These are phyloP conservation scores for Penicillium psychrosexuale DNA, from an alignment of 2,329 filamentous ascomycete genomes.

Conservation along the genomic window DNA sequence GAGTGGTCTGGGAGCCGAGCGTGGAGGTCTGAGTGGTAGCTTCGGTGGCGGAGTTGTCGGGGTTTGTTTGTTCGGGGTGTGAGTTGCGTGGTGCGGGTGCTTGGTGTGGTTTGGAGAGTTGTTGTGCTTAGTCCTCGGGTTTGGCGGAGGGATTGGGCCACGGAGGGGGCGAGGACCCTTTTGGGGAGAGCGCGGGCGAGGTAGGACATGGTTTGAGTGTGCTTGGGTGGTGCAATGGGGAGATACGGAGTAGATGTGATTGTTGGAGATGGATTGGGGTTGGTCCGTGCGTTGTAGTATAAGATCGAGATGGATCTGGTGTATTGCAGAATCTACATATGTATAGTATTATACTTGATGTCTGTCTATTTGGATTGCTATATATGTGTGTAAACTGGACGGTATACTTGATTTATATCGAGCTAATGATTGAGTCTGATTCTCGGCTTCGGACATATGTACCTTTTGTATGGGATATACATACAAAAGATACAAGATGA, in stretches of 20 bases:
- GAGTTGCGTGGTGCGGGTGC: background rate
- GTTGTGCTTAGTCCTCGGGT: background rate
- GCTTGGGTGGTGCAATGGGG: background rate
- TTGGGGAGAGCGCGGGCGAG: conserved; percentile 7
- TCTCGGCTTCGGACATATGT: background rate
- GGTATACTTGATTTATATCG: background rate
- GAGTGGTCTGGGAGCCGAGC: conserved; percentile 53
- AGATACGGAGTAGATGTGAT: background rate
- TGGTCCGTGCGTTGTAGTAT: conserved; percentile 7
- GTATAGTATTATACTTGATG: background rate
- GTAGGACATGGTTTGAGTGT: conserved; percentile 12
- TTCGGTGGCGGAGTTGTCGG: conserved; percentile 22
- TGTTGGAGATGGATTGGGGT: conserved; percentile 3
- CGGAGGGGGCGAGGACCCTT: background rate
- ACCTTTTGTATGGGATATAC: background rate
- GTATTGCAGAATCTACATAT: background rate
- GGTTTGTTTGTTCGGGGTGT: background rate
- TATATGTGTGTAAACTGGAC: background rate
- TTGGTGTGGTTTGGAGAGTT: background rate
- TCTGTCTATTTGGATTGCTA: background rate
- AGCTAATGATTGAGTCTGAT: background rate
- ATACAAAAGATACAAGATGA: background rate
- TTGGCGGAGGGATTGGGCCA: background rate
- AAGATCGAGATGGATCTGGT: background rate
- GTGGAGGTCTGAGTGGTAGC: conserved; percentile 74